Base-by-base conservation (phyloP, 108 stramenopile genomes). In the Nitzschia sp. region DNA sequence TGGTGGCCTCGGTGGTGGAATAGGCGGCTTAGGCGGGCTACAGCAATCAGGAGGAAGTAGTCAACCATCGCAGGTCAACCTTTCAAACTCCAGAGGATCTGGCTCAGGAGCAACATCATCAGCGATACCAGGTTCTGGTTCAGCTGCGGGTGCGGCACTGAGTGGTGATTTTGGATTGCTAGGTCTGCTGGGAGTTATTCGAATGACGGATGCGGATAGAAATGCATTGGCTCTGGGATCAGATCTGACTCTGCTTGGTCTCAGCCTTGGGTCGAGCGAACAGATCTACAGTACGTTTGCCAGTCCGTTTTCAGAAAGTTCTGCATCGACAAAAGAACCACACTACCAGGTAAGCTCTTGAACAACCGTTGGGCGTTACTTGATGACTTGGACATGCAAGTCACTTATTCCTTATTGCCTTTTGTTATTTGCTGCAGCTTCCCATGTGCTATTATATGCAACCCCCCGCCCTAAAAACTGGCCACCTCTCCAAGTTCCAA, bases 371-470 rank as follows among this genome's bases (percentile, higher is more conserved):
- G 9, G 8, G 32, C 6, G n/a, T n/a, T n/a, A n/a, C n/a, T n/a
- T n/a, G n/a, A n/a, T n/a, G n/a, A n/a, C n/a, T n/a, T n/a, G n/a
- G n/a, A n/a, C n/a, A n/a, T n/a, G n/a, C n/a, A n/a, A n/a, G n/a
- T n/a, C n/a, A n/a, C n/a, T n/a, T n/a, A n/a, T n/a, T n/a, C n/a
- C n/a, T n/a, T n/a, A n/a, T n/a, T n/a, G n/a, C n/a, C n/a, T n/a
- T n/a, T n/a, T n/a, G n/a, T n/a, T n/a, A n/a, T n/a, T n/a, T n/a
- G n/a, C 1, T 56, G 18, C 66, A 92, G 92, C 83, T 93, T 59
- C 98, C 98, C 17, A 72, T 80, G 80, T 99, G 97, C 75, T 99
- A 99, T 78, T 95, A 94, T 77, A 91, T 95, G 88, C 95, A 95
- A 86, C 90, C 96, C 46, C 93, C 93, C 17, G 89, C 91, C 15